phyloP scores from a whole-genome alignment of 2,329 filamentous ascomycete species.

The Fusarium sororula region DNA sequence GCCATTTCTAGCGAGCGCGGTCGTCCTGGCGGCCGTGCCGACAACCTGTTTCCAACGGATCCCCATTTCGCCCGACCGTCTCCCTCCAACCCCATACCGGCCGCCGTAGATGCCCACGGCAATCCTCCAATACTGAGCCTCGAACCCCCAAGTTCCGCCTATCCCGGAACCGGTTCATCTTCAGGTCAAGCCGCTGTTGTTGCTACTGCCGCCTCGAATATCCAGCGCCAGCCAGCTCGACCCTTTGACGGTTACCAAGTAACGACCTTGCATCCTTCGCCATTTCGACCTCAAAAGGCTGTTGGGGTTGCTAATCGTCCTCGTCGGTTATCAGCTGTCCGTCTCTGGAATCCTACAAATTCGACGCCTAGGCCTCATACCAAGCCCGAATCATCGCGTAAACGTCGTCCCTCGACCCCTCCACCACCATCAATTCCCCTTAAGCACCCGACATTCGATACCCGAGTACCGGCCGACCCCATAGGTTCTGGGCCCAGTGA shows the following conservation, averaged over 20 bases:
- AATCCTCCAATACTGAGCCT: slow-evolving; percentile 43
- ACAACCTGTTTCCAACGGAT: slow-evolving; percentile 58
- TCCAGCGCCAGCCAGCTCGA: slow-evolving; percentile 8
- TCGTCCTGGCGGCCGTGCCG: slow-evolving; percentile 58
- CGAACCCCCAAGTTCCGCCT: slow-evolving; percentile 45
- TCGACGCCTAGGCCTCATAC: slow-evolving; percentile 60
- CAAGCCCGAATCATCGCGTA: slow-evolving; percentile 38
- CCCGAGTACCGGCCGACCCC: slow-evolving; percentile 49
- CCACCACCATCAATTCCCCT: slow-evolving; percentile 62
- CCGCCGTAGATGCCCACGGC: slow-evolving; percentile 44
- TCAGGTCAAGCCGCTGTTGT: slow-evolving; percentile 31
- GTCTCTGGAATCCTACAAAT: slow-evolving; percentile 70
- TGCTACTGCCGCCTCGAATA: slow-evolving; percentile 35
- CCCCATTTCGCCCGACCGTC: slow-evolving; percentile 51
- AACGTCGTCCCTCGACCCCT: slow-evolving; percentile 62
- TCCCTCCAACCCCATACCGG: slow-evolving; percentile 33
- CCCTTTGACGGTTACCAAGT: slow-evolving; percentile 26
- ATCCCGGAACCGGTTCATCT: slow-evolving; percentile 39
- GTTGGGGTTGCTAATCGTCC: slow-evolving; percentile 43
- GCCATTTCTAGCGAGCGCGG: slow-evolving; percentile 49
- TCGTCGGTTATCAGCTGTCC: slow-evolving; percentile 56
- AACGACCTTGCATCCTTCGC: slow-evolving; percentile 34
- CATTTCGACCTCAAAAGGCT: slow-evolving; percentile 56
- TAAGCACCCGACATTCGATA: slow-evolving; percentile 54
- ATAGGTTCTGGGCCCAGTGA: slow-evolving; percentile 54